Base-by-base conservation (phyloP, 371 early-diverging fungal species). In the Apophysomyces trapeziformis region DNA sequence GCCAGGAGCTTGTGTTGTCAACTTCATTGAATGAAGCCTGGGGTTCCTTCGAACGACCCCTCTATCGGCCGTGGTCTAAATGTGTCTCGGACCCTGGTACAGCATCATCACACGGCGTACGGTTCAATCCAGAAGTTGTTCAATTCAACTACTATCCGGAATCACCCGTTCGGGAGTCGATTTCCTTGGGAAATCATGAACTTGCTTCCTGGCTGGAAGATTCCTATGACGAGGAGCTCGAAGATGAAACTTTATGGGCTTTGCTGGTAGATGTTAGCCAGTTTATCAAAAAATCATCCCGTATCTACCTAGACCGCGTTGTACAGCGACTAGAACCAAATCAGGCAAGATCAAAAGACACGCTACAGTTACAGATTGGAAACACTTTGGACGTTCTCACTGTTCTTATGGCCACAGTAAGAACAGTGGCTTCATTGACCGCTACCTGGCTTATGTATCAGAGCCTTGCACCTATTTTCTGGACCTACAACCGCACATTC, bases 401-500 rank as follows among this genome's bases (percentile, higher is more conserved):
- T 13, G 61, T 57, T 8, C 37, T 67, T 32, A 45, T 67, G 11
- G 61, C 68, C 7, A 54, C 64, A 16, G 18, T 46, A 12, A 68
- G 64, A 58, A 63, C 68, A 8, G 60, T 64, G 12, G 64, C 68
- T 7, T 64, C 68, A 13, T 35, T 68, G 7, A 57, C 56, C 12
- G 63, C 68, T 39, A 68, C 68, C 11, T 68, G 68, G 68, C 59
- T 68, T 58, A 47, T 68, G 64, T 68, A 68, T 57, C 68, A 68
- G 36, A 60, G 64, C 11, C 38, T 68, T 26, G 35, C 50, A 50
- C 60, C 60, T 14, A 14, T 66, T 9, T n/a, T 66, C 41, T 57
- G 66, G 54, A 6, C 41, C 18, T 7, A 9, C 21, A n/a, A 50
- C 21, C 54, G 16, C 21, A 50, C 54, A 50, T 50, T 50, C 21